Evolutionary conservation across 176 grass and related monocot species (phyloP).

Genomic region (Carex pumila): DNA sequence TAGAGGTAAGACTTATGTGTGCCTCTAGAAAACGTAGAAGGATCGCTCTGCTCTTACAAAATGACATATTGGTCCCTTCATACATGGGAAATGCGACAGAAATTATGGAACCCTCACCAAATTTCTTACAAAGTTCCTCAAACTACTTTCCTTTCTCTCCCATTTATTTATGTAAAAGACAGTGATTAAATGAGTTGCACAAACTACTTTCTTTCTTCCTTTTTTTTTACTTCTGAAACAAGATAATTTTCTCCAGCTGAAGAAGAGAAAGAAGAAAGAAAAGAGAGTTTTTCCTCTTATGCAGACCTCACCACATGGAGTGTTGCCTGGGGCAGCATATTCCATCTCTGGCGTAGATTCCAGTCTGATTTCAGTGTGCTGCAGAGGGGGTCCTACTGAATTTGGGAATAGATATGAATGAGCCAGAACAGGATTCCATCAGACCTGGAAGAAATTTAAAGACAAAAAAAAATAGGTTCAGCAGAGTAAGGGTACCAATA

Average conservation of each 20-base stretch:
- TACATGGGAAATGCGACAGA: neutral
- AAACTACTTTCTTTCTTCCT: no score
- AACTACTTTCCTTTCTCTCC: neutral
- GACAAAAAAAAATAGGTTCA: neutral
- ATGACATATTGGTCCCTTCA: neutral
- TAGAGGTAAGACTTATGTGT: neutral
- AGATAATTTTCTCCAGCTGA: neutral
- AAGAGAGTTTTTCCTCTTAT: neutral
- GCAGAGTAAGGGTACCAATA: neutral
- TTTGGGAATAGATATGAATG: slow-evolving; percentile 62
- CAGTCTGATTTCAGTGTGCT: slow-evolving; percentile 56
- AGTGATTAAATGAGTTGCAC: neutral
- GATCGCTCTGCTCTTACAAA: neutral
- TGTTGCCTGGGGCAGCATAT: slow-evolving; percentile 56
- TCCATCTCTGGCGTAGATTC: slow-evolving; percentile 91
- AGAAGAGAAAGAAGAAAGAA: neutral
- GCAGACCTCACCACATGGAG: slow-evolving; percentile 33
- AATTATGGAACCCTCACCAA: neutral
- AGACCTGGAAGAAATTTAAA: slow-evolving; percentile 40
- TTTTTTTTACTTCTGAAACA: neutral
- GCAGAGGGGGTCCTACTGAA: slow-evolving; percentile 60
- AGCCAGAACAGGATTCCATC: slow-evolving; percentile 74
- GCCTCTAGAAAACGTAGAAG: neutral
- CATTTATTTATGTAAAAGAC: neutral
- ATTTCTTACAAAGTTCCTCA: neutral